Evolutionary conservation across 768 basidiomycete species (phyloP).

Genomic region (Tricholoma matsutake): DNA sequence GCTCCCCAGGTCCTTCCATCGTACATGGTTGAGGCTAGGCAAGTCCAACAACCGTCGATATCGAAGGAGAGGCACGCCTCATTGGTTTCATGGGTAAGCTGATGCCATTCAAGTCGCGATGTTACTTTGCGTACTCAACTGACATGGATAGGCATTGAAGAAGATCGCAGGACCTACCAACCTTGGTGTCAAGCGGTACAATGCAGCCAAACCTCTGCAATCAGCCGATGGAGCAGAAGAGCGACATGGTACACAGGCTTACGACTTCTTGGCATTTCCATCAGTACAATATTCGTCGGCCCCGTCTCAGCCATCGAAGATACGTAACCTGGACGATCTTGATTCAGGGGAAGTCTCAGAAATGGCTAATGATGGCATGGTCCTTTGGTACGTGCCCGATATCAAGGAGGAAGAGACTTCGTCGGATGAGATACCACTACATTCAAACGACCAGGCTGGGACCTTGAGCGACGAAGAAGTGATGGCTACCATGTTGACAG

Average conservation of each 20-base stretch:
- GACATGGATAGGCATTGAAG: constrained; percentile 17
- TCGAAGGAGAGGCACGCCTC: constrained; percentile 46
- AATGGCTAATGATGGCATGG: constrained; percentile 45
- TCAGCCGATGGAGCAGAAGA: constrained; percentile 15
- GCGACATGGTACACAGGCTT: constrained; percentile 31
- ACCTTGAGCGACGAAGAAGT: constrained; percentile 7
- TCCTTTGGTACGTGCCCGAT: constrained; percentile 40
- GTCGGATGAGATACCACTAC: not conserved
- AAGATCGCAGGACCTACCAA: constrained; percentile 26
- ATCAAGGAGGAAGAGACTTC: constrained; percentile 8
- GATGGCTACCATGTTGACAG: constrained; percentile 8
- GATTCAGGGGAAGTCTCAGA: constrained; percentile 46
- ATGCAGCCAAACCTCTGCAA: constrained; percentile 38
- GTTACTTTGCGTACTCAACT: not conserved
- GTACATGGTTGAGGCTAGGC: constrained; percentile 46
- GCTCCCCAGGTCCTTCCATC: constrained; percentile 46
- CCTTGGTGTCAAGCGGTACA: constrained; percentile 39
- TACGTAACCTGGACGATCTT: constrained; percentile 43
- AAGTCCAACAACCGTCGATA: constrained; percentile 43
- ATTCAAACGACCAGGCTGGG: not conserved
- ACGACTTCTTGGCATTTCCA: constrained; percentile 47
- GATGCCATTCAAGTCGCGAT: not conserved
- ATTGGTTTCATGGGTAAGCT: constrained; percentile 54
- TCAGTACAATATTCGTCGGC: constrained; percentile 39
- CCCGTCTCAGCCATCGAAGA: constrained; percentile 37